Percentiles rank a stretch among this genome's conserved stretches.
These are phyloP conservation scores for Fomitopsis pulvina DNA, from an alignment of 768 basidiomycete species.

Conservation along the genomic window DNA sequence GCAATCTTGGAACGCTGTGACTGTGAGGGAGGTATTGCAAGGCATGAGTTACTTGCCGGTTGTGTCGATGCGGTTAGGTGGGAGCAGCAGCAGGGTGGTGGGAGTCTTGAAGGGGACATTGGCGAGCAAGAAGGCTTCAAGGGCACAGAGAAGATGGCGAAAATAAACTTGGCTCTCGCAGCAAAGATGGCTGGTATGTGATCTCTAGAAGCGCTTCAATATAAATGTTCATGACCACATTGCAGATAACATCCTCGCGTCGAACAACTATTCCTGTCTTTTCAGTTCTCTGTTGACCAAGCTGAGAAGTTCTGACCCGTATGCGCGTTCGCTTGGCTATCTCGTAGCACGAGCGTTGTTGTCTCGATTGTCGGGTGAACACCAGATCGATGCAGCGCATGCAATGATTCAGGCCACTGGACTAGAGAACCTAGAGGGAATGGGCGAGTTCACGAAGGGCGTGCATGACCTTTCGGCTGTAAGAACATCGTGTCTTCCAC, in stretches of 20 bases:
- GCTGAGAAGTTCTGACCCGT: constrained; percentile 40
- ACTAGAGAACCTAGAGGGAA: constrained; percentile 36
- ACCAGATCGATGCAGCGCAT: constrained; percentile 49
- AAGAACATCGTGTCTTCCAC: constrained; percentile 5
- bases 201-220: background rate
- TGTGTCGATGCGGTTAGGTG: constrained; percentile 40
- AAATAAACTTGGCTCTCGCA: constrained; percentile 48
- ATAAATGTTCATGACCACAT: background rate
- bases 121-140: constrained; percentile 15
- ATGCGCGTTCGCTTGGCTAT: constrained; percentile 52
- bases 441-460: constrained; percentile 30
- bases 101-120: constrained; percentile 26
- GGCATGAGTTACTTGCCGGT: constrained; percentile 44
- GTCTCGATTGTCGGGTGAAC: constrained; percentile 45
- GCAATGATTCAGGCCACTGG: constrained; percentile 41
- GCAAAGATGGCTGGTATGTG: constrained; percentile 59
- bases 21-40: constrained; percentile 15
- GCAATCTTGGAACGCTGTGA: constrained; percentile 44
- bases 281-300: constrained; percentile 45
- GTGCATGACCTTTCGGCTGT: constrained; percentile 25
- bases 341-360: constrained; percentile 62
- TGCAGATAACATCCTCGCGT: constrained; percentile 46
- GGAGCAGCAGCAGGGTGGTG: constrained; percentile 17
- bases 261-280: constrained; percentile 36
- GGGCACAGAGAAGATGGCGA: constrained; percentile 39